Evolutionary conservation across 2,329 filamentous ascomycete genomes (phyloP).

Genomic region (Remersonia thermophila): DNA sequence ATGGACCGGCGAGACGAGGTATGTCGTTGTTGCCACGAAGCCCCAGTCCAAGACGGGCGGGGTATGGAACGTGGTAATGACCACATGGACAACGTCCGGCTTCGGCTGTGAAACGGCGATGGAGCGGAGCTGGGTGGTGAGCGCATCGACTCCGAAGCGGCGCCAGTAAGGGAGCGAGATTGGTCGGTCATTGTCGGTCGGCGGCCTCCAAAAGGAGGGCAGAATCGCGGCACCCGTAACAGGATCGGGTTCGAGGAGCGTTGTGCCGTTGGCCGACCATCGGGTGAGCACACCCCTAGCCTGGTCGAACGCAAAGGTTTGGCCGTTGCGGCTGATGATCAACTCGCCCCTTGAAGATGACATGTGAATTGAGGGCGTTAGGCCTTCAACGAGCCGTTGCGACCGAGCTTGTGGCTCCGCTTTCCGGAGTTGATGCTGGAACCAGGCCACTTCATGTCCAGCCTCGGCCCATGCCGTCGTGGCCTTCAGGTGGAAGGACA

Average conservation of each 20-base stretch:
- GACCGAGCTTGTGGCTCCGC: conserved; percentile 15
- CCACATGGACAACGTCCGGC: conserved; percentile 23
- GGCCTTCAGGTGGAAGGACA: conserved; percentile 31
- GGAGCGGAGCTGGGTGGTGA: conserved; percentile 35
- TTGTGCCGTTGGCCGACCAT: conserved; percentile 27
- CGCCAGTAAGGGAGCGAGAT: conserved; percentile 46
- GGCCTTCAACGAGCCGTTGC: too few species aligned
- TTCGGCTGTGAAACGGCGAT: conserved; percentile 19
- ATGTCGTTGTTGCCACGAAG: conserved; percentile 35
- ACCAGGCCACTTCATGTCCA: conserved; percentile 44
- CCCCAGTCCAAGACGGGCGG: conserved; percentile 52
- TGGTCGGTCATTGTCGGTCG: conserved; percentile 52
- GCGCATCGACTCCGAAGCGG: conserved; percentile 33
- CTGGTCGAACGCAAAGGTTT: conserved; percentile 32
- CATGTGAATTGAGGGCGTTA: too few species aligned
- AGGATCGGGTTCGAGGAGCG: conserved; percentile 26
- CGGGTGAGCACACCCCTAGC: conserved; percentile 30
- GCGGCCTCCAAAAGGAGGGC: conserved; percentile 49
- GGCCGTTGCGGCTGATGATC: conserved; percentile 22
- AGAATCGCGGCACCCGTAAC: conserved; percentile 25
- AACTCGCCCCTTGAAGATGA: conserved; percentile 16
- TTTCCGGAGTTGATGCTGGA: conserved; percentile 31
- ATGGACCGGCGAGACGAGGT: conserved; percentile 33
- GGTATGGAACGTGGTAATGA: conserved; percentile 36
- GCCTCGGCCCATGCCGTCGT: conserved; percentile 37